Percentiles rank a stretch among this genome's conserved stretches.
phyloP scores from a whole-genome alignment of 345 rosid genomes.

The Cardiospermum halicacabum region DNA sequence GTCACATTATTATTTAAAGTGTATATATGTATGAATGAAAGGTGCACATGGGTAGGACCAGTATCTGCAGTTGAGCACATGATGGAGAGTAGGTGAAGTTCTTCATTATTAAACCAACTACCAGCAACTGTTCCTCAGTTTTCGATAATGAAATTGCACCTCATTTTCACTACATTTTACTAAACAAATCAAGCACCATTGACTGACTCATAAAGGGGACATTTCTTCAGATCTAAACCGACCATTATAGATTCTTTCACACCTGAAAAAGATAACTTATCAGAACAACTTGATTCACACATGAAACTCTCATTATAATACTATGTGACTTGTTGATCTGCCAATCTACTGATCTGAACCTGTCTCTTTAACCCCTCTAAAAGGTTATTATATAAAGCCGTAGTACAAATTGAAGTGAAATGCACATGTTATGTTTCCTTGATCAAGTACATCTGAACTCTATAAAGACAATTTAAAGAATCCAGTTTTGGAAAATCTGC shows the following conservation, averaged over 20 bases:
- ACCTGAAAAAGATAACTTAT: background rate
- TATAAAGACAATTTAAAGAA: background rate
- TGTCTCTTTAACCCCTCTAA: background rate
- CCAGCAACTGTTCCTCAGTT: too few species aligned
- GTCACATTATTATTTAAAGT: background rate
- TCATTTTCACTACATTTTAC: background rate
- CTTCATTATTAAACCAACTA: background rate
- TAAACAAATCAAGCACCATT: background rate
- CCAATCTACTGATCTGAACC: background rate
- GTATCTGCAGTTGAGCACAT: background rate
- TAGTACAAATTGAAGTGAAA: too few species aligned
- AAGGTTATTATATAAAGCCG: too few species aligned
- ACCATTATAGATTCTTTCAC: background rate
- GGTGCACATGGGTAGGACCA: conserved; percentile 13
- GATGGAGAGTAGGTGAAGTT: background rate
- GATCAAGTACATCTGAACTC: too few species aligned
- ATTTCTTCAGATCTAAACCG: background rate
- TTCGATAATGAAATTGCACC: too few species aligned
- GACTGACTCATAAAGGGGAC: background rate
- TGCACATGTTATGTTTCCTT: background rate
- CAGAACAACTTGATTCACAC: background rate
- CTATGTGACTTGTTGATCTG: conserved; percentile 3
- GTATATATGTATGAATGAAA: background rate
- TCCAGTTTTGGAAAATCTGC: too few species aligned
- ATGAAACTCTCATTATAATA: background rate